Conservation (phyloP, 805 yeast genomes). For the Nakazawaea sp. region DNA sequence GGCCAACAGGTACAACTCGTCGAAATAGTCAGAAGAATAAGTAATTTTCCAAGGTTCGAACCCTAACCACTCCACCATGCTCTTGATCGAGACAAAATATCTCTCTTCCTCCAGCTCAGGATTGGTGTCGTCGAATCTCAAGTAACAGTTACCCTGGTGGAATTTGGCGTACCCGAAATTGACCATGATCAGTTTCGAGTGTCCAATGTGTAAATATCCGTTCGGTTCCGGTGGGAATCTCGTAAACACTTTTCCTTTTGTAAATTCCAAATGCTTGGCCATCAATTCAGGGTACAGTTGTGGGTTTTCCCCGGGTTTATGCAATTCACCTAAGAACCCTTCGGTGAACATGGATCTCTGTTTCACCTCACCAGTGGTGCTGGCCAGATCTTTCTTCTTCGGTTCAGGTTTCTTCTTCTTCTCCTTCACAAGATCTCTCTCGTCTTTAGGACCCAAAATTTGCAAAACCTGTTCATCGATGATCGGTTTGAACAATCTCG, state of each 20-base stretch:
- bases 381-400: conserved; percentile 17
- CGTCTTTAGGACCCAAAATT: conserved; percentile 91
- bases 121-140: conserved; percentile 95
- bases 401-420: conserved; percentile 48
- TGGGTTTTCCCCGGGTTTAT: conserved; percentile 91
- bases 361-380: conserved; percentile 20
- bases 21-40: conserved; percentile 93
- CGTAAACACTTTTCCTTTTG: conserved; percentile 80
- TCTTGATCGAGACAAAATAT: conserved; percentile 76
- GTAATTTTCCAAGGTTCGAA: conserved; percentile 91
- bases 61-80: conserved; percentile 91
- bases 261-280: conserved; percentile 70
- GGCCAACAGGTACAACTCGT: conserved; percentile 80
- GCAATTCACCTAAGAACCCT: conserved; percentile 93
- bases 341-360: conserved; percentile 81
- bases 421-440: conserved; percentile 78
- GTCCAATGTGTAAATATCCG: conserved; percentile 96
- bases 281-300: conserved; percentile 84
- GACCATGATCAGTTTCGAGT: conserved; percentile 95
- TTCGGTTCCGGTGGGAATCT: conserved; percentile 99
- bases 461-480: conserved; percentile 73
- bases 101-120: conserved; percentile 98
- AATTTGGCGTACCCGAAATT: conserved; percentile 95
- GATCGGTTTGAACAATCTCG: conserved; percentile 77
- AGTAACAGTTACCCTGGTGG: conserved; percentile 80